Conservation (phyloP, 129 eudicot genomes). For the Artemisia annua region DNA sequence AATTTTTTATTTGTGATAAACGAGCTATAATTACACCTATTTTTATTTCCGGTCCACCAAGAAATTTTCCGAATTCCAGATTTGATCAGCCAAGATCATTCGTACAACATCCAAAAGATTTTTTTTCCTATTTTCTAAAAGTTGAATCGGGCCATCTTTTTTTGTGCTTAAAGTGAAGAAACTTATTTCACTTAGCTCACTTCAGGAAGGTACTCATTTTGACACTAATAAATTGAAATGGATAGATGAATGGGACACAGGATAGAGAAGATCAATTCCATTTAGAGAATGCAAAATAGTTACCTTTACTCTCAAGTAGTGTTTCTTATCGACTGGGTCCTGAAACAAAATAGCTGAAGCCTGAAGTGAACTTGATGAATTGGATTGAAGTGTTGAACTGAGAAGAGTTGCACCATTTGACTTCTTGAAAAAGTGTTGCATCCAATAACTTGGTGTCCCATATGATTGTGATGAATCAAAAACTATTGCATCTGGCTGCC, state of each 20-base stretch:
- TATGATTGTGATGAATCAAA: constrained; percentile 67
- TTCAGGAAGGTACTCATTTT: neutral
- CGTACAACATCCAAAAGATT: neutral
- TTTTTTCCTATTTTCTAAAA: neutral
- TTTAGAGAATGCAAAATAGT: neutral
- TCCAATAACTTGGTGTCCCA: constrained; percentile 96
- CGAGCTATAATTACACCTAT: neutral
- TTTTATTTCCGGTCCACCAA: neutral
- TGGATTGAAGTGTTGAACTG: constrained; percentile 41
- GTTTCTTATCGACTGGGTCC: constrained; percentile 35
- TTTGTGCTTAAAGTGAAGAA: neutral
- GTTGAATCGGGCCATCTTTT: neutral
- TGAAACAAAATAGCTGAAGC: constrained; percentile 83
- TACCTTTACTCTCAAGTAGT: constrained; percentile 79
- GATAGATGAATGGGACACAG: neutral
- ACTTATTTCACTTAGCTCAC: neutral
- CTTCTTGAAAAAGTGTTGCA: constrained; percentile 73
- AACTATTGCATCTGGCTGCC: constrained; percentile 86
- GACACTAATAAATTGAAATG: neutral
- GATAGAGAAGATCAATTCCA: neutral
- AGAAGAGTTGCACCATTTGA: constrained; percentile 85
- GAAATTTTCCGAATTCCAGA: neutral
- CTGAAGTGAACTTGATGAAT: constrained; percentile 44
- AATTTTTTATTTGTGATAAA: neutral
- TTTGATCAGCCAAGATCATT: neutral